Base-by-base conservation (phyloP, 1,284 basidiomycete genomes). In the Malassezia brasiliensis region DNA sequence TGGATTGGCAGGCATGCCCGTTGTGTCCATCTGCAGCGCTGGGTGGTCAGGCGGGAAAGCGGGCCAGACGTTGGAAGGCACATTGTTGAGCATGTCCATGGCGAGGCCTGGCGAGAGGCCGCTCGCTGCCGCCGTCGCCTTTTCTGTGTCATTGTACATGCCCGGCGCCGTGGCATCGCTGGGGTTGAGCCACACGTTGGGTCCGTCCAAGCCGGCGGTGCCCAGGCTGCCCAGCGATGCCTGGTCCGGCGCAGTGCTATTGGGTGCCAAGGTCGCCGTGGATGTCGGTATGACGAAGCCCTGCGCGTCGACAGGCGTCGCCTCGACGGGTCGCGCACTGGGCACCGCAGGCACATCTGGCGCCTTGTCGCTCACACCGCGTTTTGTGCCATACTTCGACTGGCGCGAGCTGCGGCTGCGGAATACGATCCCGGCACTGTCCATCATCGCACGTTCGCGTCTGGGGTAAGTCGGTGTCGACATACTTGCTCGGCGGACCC, bases 361-460 rank as follows among this genome's bases (percentile, higher is more conserved):
- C 1, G n/a, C 6, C 12, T 42, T 42, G 4, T 42, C 40, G 3
- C 5, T 20, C 4, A 7, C 20, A 6, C 30, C 40, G 20, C 31
- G 45, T 5, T 17, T 25, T 12, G 28, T 0, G 7, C 25, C 17
- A 15, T 47, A 22, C 15, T 56, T 56, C 12, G 30, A 17, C 0
- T 6, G 3, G 1, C 53, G 48, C 7, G 53, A 31, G 32, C 44
- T 50, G 15, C 54, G 49, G 15, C 49, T 41, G 15, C 40, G 42
- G n/a, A 57, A 52, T 1, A 52, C 46, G 25, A 57, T 57, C 5
- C 50, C 50, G 31, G 46, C 55, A 28, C 40, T 57, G 31, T 52
- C 35, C 55, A 57, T 57, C 12, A 57, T 47, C 8, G 55, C 55
- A 1, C 55, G 50, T 30, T 57, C 55, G 4, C 48, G 47, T 56